These are phyloP conservation scores for Leptodermis oblonga DNA, from an alignment of 257 asterid genomes.

Conservation along the genomic window DNA sequence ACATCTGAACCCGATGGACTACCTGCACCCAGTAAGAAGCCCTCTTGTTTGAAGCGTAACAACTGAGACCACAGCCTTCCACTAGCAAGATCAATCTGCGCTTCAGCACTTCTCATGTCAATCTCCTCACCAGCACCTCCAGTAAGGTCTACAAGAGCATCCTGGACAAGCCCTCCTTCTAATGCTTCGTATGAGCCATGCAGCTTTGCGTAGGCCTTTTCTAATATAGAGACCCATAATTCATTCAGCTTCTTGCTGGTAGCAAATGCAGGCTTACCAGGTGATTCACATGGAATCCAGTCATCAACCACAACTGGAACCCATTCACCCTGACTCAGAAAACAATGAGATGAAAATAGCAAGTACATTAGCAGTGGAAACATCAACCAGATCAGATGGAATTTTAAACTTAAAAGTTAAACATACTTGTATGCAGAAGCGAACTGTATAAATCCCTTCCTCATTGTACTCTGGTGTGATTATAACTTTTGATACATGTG, in stretches of 20 bases:
- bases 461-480: conserved; percentile 88
- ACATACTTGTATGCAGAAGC: conserved; percentile 94
- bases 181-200: conserved; percentile 98
- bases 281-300: conserved; percentile 99
- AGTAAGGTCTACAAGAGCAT: conserved; percentile 97
- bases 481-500: conserved; percentile 89
- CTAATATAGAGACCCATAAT: conserved; percentile 87
- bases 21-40: conserved; percentile 98
- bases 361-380: neutral
- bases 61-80: conserved; percentile 98
- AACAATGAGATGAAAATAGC: neutral
- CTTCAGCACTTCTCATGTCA: conserved; percentile 96
- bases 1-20: conserved; percentile 99
- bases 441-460: conserved; percentile 95
- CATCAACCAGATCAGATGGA: neutral
- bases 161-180: conserved; percentile 99
- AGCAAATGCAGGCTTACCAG: conserved; percentile 98
- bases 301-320: conserved; percentile 98
- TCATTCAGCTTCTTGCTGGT: conserved; percentile 91
- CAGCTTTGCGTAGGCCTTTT: conserved; percentile 98
- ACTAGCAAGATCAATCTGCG: conserved; percentile 97
- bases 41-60: conserved; percentile 87
- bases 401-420: neutral
- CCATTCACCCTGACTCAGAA: conserved; percentile 83
- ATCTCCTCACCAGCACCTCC: conserved; percentile 99